Conservation (phyloP, 2,329 filamentous ascomycete species). For the Juglanconis oblonga region DNA sequence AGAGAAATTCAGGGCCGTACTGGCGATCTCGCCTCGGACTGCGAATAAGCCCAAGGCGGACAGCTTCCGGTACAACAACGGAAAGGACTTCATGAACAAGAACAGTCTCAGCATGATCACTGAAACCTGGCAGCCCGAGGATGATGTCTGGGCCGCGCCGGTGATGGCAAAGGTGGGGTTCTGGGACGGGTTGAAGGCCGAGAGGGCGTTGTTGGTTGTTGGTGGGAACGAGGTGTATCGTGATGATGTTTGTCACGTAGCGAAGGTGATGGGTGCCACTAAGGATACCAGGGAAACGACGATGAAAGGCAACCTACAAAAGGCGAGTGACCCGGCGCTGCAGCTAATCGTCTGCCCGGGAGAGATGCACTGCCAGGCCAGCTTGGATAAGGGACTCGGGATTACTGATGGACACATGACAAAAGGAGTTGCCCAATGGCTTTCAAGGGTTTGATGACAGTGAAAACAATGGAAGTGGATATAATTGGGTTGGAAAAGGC, state of each 20-base stretch:
- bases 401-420: constrained; percentile 15
- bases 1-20: constrained; percentile 16
- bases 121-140: constrained; percentile 14
- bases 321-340: constrained; percentile 1
- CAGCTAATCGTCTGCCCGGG: constrained; percentile 19
- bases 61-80: constrained; percentile 19
- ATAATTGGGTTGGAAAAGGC: background rate
- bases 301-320: background rate
- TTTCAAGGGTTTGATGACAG: background rate
- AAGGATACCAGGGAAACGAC: background rate
- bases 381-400: constrained; percentile 15
- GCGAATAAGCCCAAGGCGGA: constrained; percentile 19
- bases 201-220: constrained; percentile 15
- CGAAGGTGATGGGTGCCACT: constrained; percentile 16
- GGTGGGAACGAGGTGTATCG: constrained; percentile 20
- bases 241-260: constrained; percentile 18
- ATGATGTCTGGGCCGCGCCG: constrained; percentile 20
- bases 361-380: constrained; percentile 19
- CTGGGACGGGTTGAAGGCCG: constrained; percentile 16
- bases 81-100: constrained; percentile 20
- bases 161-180: constrained; percentile 15
- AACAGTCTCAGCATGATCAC: constrained; percentile 14
- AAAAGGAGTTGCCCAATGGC: constrained; percentile 4
- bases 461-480: background rate
- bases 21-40: constrained; percentile 22